Conservation (phyloP, 768 basidiomycete genomes). For the Sarcodon aspratus region DNA sequence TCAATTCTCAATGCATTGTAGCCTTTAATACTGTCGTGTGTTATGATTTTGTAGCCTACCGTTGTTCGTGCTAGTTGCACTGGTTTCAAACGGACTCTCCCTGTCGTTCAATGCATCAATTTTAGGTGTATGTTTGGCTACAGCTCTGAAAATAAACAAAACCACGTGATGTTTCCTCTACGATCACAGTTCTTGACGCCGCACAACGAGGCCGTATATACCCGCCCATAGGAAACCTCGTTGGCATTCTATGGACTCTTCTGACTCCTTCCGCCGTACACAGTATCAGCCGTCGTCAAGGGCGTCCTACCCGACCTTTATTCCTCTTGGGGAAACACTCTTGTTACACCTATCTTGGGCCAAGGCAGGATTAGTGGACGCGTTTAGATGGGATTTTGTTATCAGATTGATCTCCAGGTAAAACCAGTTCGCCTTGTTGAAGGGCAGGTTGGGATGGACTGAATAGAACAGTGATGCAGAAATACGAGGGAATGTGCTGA, state of each 20-base stretch:
- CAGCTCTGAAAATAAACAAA: too few species aligned
- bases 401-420: constrained; percentile 48
- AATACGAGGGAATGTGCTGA: constrained; percentile 62
- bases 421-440: constrained; percentile 2
- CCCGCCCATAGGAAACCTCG: not conserved
- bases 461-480: constrained; percentile 49
- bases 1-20: too few species aligned
- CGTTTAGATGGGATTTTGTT: constrained; percentile 64
- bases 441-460: constrained; percentile 1
- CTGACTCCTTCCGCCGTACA: not conserved
- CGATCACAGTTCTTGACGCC: not conserved
- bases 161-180: not conserved
- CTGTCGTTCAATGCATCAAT: too few species aligned
- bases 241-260: not conserved
- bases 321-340: constrained; percentile 49
- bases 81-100: too few species aligned
- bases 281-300: constrained; percentile 26
- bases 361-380: constrained; percentile 51
- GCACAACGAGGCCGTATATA: not conserved
- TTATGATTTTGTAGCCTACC: too few species aligned
- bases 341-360: constrained; percentile 50
- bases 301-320: constrained; percentile 55
- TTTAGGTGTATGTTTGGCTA: too few species aligned
- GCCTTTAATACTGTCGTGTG: too few species aligned
- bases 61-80: too few species aligned